These are phyloP conservation scores for Ormosia emarginata DNA, from an alignment of 306 rosid species.

Conservation along the genomic window DNA sequence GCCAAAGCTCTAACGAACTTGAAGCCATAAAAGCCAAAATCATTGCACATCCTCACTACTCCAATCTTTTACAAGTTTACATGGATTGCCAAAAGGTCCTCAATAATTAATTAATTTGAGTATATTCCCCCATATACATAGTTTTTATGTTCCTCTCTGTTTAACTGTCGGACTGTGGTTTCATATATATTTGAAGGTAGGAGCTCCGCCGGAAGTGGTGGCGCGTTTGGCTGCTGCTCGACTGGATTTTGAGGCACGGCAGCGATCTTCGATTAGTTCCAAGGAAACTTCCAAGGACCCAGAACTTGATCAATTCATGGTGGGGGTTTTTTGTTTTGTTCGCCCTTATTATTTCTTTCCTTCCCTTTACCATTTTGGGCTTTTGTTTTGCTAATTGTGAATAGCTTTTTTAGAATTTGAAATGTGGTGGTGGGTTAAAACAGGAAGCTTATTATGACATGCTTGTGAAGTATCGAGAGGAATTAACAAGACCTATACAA, in stretches of 20 bases:
- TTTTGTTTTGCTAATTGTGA: not conserved
- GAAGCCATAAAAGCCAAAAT: slow-evolving; percentile 88
- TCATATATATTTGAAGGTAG: slow-evolving; percentile 44
- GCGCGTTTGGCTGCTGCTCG: slow-evolving; percentile 66
- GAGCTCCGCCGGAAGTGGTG: slow-evolving; percentile 91
- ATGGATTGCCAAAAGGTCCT: slow-evolving; percentile 94
- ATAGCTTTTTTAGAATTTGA: not conserved
- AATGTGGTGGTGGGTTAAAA: slow-evolving; percentile 1
- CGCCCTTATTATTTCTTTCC: not conserved
- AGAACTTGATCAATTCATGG: slow-evolving; percentile 99
- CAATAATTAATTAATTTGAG: not conserved
- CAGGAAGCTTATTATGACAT: slow-evolving; percentile 95
- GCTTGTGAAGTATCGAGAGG: slow-evolving; percentile 92
- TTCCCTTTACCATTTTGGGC: not conserved
- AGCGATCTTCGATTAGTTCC: slow-evolving; percentile 55
- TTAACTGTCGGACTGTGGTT: not conserved
- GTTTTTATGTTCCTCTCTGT: not conserved
- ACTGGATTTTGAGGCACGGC: slow-evolving; percentile 75
- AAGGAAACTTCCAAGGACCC: slow-evolving; percentile 79
- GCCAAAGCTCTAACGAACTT: slow-evolving; percentile 42
- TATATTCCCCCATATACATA: not conserved
- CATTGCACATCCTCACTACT: slow-evolving; percentile 88
- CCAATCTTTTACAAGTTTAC: slow-evolving; percentile 82
- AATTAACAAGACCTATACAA: slow-evolving; percentile 84
- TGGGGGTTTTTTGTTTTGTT: not conserved